Evolutionary conservation across 257 asterid species (phyloP), one percentile per base, ranked within the genome.

Genomic region (Petrea volubilis): DNA sequence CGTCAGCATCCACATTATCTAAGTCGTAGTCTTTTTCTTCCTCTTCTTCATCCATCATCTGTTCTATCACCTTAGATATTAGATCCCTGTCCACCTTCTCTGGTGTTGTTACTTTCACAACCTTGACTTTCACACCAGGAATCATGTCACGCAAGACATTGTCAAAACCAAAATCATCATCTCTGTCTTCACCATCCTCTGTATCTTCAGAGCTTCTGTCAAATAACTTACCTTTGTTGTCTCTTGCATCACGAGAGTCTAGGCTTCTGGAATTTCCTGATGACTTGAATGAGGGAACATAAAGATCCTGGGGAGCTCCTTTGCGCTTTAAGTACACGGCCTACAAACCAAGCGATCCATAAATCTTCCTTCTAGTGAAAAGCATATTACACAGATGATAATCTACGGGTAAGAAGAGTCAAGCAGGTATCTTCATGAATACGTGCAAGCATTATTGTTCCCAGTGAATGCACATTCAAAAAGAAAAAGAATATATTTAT

Each of bases 41-140:
- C 74, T 88, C 97, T 61, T 88, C 99, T 72, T 86, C 96, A 61
- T 89, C 97, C 60, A 90, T 84, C 74, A 90, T 84, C 76, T 88
- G 96, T 67, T 94, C 97, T 75, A 94, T 91, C 70, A 84, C 96
- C 86, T 88, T 88, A 36, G 97, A 88, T 80, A 94, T 86, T 31
- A 88, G 51, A 81, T 90, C 99, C 76, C 79, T 80, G 76, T 91
- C 96, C 61, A 80, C 83, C 81, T 89, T 89, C 74, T 80, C 86
- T 3, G 97, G 96, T 40, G 88, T 63, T 66, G 93, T 88, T 71
- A 88, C 95, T 76, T 89, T 87, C 81, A 91, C 82, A 72, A 94
- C 96, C 86, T 90, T 91, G 74, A 94, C 95, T 84, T 88, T 86
- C 84, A 87, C 88, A 60, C 97, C 97, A 77, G 98, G 97, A 78